Evolutionary conservation across 2,329 filamentous ascomycete genomes (phyloP), one percentile per base, ranked within the genome.

Genomic region (Xylaria sp.): DNA sequence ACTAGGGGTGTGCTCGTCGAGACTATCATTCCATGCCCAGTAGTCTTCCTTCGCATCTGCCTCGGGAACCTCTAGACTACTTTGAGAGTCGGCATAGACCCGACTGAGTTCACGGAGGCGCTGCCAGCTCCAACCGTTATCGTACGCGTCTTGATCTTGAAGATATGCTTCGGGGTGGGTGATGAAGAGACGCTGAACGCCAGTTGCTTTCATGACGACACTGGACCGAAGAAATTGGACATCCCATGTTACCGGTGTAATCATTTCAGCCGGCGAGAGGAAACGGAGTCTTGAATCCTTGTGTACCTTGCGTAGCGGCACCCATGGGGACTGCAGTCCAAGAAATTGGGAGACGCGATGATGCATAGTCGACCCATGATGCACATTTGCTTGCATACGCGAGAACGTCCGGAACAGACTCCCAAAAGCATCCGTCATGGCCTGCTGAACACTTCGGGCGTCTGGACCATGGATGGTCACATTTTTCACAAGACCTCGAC

Each of bases 221-320:
- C 82, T 85, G 1, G 87, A 86, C 45, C 79, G 79, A 22, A 93
- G 77, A 58, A 92, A 92, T 8, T 83, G 77, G 2, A 86, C 83
- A 47, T 86, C 84, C 90, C 90, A 93, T 2, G 86, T 71, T 1
- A 85, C 81, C 0, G 88, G 84, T 1, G 87, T 91, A 37, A 89
- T 73, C 84, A 92, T 89, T 68, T 92, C 90, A 1, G 84, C 77
- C 1, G 84, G 85, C 5, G 81, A 82, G 9, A 92, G 76, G 62
- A 92, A 92, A 1, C 85, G 83, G 6, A 93, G 78, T 21, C 85
- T 82, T 0, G 87, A 86, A 52, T 91, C 87, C 65, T 88, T 91
- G 66, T 89, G 84, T 2, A 91, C 75, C 69, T 92, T 92, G 46
- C 89, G 83, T 17, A 93, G 75, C 4, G 90, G 90, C n/a, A 92